Evolutionary conservation across 495 filamentous ascomycete genomes (phyloP), one percentile per base, ranked within the genome.

Genomic region (Aspergillus coremiiformis): DNA sequence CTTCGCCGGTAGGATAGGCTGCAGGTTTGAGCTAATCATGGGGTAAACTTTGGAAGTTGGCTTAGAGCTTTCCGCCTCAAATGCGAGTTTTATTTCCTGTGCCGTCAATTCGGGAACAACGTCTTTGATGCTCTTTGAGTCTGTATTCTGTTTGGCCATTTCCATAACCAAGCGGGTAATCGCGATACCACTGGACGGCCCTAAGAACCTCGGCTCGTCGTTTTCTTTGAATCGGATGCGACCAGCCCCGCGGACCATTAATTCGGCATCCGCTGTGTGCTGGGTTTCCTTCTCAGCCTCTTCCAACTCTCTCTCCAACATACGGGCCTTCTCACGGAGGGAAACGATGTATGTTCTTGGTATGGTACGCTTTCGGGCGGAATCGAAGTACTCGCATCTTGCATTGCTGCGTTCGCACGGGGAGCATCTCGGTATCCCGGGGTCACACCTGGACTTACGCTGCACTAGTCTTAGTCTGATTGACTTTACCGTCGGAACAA

Each of bases 101-200:
- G 78, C 79, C 23, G 72, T 74, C 32, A 85, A 74, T 52, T 86
- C 84, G 5, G 89, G 84, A n/a, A 93, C 81, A 23, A 96, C 80
- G 60, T 95, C 89, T 47, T 86, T 84, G 68, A 96, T 95, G 52
- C 82, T 86, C 65, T 86, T 87, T 3, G 86, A 82, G 52, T 88
- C 84, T 26, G 86, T 90, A 54, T 87, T 89, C 52, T 86, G 84
- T 61, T 92, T 97, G 41, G 91, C 91, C 60, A 95, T 82, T 63
- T 95, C 90, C 83, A 97, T 95, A 23, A 97, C 86, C 59, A 96
- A 71, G 29, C 91, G 82, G 15, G 90, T 92, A 70, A 97, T 92
- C 54, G 88, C 89, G 63, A 95, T 92, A 53, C 92, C 92, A 65
- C 92, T 96, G 10, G 89, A 92, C 10, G 92, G 84, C 0, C 92